Base-by-base conservation (phyloP, 805 yeast species). In the Candida krabiensis region DNA sequence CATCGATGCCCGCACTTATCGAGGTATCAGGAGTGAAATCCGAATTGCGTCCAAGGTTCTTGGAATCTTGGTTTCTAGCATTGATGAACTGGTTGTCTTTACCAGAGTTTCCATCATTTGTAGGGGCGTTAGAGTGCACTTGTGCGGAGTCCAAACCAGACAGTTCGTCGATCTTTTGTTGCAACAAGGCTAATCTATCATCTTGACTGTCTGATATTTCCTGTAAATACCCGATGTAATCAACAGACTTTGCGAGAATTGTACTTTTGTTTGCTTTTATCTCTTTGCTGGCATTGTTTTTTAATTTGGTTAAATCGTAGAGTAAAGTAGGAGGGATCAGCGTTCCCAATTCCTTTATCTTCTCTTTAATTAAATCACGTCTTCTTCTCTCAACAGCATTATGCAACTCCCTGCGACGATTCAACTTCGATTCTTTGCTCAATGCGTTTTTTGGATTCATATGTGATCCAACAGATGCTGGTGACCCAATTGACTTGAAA, bases 341-440 rank as follows among this genome's bases (percentile, higher is more conserved):
- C 17, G 75, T 63, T 1, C 95, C 91, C 52, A 90, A 67, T 51
- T 87, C 96, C 56, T 84, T 83, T 45, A 90, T 89, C 52, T 86
- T 80, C 54, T 86, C 95, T 58, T 90, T 89, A 55, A 90, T 90
- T 50, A 87, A 70, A 60, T 91, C 98, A 46, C 98, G 73, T 56
- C 98, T 75, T 50, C 96, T 73, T 52, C 96, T 74, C 61, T 90
- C 98, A 4, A 90, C 97, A 1, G 96, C 96, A 57, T 90, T 90
- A 61, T 90, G 98, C 45, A 88, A 82, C 56, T 89, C 96, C 43
- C 96, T 68, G 46, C 96, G 73, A 46, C 96, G 73, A 44, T 79
- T 76, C 37, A 85, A 60, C 55, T 84, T 85, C 42, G 83, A 88
- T 37, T 84, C 95, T 53, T 78, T 79, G 4, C 75, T 61, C 26